phyloP scores from a whole-genome alignment of 345 rosid genomes.

The Eucalyptus shirleyi region DNA sequence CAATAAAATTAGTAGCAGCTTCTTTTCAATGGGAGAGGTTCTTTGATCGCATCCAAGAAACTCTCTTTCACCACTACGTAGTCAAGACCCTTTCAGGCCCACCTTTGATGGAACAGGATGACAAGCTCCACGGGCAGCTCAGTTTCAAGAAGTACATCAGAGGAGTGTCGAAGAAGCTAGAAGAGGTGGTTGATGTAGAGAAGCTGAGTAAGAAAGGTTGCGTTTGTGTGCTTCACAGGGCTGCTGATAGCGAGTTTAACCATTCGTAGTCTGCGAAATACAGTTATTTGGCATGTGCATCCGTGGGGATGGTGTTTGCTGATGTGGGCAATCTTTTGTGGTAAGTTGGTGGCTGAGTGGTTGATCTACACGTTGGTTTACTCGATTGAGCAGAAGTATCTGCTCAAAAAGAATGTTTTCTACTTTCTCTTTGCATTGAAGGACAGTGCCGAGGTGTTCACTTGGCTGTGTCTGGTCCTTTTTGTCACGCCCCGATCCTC shows the following conservation, averaged over 20 bases:
- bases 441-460: slow-evolving; percentile 28
- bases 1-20: slow-evolving; percentile 40
- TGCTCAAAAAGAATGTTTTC: slow-evolving; percentile 46
- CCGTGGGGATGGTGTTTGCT: slow-evolving; percentile 60
- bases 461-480: too few species aligned
- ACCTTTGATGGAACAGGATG: slow-evolving; percentile 39
- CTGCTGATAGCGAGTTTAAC: slow-evolving; percentile 24
- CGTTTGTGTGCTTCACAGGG: slow-evolving; percentile 15
- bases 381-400: slow-evolving; percentile 32
- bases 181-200: slow-evolving; percentile 48
- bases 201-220: slow-evolving; percentile 45
- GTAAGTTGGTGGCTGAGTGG: slow-evolving; percentile 33
- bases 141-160: slow-evolving; percentile 22
- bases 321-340: slow-evolving; percentile 35
- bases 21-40: slow-evolving; percentile 45
- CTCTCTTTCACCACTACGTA: slow-evolving; percentile 63
- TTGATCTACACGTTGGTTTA: slow-evolving; percentile 20
- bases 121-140: slow-evolving; percentile 24
- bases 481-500: too few species aligned
- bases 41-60: slow-evolving; percentile 64
- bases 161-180: slow-evolving; percentile 11
- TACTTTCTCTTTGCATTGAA: slow-evolving; percentile 49
- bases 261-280: slow-evolving; percentile 2
- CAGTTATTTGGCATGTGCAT: slow-evolving; percentile 26
- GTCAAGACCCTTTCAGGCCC: slow-evolving; percentile 46